Evolutionary conservation across 2,329 filamentous ascomycete genomes (phyloP).

Genomic region (Drechslerella coelobrocha): DNA sequence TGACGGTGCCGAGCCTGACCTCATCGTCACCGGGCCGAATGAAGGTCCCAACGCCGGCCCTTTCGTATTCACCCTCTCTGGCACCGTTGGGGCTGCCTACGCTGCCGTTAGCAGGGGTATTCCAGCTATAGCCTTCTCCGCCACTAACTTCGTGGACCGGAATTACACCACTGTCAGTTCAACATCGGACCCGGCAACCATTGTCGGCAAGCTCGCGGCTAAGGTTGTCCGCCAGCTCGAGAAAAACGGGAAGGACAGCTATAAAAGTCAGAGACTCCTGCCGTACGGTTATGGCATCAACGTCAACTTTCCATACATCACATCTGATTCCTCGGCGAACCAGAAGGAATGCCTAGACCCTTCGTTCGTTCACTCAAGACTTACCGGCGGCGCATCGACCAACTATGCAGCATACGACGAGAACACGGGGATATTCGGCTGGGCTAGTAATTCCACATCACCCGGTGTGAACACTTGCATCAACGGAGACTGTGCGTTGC

Average conservation of each 20-base stretch:
- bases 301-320: conserved; percentile 63
- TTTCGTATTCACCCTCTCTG: conserved; percentile 64
- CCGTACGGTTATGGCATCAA: conserved; percentile 64
- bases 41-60: conserved; percentile 65
- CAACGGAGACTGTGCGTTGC: conserved; percentile 64
- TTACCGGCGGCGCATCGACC: conserved; percentile 63
- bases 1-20: conserved; percentile 63
- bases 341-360: conserved; percentile 57
- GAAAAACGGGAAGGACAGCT: conserved; percentile 55
- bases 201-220: conserved; percentile 60
- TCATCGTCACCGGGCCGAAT: conserved; percentile 66
- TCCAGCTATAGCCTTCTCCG: conserved; percentile 63
- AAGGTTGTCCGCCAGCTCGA: conserved; percentile 62
- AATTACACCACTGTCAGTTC: conserved; percentile 61
- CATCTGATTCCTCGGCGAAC: conserved; percentile 56
- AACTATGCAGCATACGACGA: conserved; percentile 61
- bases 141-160: conserved; percentile 59
- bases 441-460: conserved; percentile 58
- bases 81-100: conserved; percentile 64
- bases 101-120: conserved; percentile 63
- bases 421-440: conserved; percentile 60
- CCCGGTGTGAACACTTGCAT: conserved; percentile 62
- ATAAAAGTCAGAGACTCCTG: conserved; percentile 57
- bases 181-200: conserved; percentile 60
- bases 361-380: conserved; percentile 61